Evolutionary conservation across 495 filamentous ascomycete species (phyloP).

Genomic region (Pseudoneurospora amorphoporcata): DNA sequence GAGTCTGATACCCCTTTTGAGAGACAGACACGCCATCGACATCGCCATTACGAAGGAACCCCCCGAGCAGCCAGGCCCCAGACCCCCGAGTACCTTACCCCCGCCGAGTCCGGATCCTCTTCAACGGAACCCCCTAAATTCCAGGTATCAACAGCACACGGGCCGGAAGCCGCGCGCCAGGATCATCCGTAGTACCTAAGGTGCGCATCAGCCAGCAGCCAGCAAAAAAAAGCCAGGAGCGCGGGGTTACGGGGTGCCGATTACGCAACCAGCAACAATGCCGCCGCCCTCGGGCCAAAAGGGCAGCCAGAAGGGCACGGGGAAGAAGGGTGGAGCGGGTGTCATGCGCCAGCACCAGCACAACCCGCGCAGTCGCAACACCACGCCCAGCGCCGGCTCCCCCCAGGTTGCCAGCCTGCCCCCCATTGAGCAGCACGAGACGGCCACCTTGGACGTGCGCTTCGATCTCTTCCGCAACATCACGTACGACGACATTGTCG

Average conservation of each 20-base stretch:
- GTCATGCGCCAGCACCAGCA: constrained; percentile 49
- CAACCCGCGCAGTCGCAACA: constrained; percentile 60
- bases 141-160: not conserved
- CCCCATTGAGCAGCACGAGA: constrained; percentile 48
- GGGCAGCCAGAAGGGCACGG: constrained; percentile 65
- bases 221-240: not conserved
- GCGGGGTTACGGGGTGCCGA: not conserved
- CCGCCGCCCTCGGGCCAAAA: constrained; percentile 49
- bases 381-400: constrained; percentile 57
- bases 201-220: not conserved
- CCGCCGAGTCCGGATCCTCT: not conserved
- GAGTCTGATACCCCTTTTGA: not conserved
- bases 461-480: constrained; percentile 41
- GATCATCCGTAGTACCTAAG: not conserved
- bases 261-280: constrained; percentile 22
- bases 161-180: not conserved
- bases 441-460: constrained; percentile 52
- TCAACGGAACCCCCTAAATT: not conserved
- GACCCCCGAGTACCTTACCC: not conserved
- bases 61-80: not conserved
- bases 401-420: constrained; percentile 38
- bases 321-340: constrained; percentile 57
- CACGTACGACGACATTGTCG: constrained; percentile 65
- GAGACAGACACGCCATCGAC: not conserved
- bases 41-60: not conserved